These are phyloP conservation scores for Quercus tomentella DNA, from an alignment of 331 rosid genomes.

Conservation along the genomic window DNA sequence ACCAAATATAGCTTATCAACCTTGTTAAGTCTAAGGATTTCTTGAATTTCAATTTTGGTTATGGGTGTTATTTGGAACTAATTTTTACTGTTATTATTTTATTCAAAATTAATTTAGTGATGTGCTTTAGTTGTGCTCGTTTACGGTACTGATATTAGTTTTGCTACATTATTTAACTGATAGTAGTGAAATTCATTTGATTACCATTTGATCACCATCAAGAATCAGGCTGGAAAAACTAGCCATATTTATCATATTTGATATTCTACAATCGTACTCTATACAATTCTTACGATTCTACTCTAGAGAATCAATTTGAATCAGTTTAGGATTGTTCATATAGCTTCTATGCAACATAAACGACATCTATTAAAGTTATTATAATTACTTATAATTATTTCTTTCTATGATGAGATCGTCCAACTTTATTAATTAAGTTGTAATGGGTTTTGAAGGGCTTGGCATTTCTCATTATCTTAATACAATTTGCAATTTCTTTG, in stretches of 20 bases:
- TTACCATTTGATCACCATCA: background rate
- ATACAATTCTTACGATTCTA: no score
- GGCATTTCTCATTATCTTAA: no score
- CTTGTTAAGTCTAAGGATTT: background rate
- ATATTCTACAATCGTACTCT: background rate
- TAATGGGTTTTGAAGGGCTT: no score
- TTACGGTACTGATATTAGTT: background rate
- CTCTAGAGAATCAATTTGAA: no score
- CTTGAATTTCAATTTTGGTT: background rate
- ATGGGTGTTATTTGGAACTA: background rate
- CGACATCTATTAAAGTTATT: no score
- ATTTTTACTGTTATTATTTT: background rate
- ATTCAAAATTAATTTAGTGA: background rate
- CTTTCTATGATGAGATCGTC: no score
- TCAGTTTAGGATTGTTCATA: no score
- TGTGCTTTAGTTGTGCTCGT: background rate
- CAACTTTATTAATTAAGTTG: no score
- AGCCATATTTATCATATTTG: background rate
- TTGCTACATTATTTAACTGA: background rate
- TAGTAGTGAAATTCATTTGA: no score
- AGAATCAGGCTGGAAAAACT: background rate
- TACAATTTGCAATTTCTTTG: no score
- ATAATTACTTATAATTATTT: no score
- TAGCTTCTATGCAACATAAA: no score
- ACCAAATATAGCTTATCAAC: background rate